These are phyloP conservation scores for Crithidia brevicula DNA, from an alignment of 208 protist species.

Conservation along the genomic window DNA sequence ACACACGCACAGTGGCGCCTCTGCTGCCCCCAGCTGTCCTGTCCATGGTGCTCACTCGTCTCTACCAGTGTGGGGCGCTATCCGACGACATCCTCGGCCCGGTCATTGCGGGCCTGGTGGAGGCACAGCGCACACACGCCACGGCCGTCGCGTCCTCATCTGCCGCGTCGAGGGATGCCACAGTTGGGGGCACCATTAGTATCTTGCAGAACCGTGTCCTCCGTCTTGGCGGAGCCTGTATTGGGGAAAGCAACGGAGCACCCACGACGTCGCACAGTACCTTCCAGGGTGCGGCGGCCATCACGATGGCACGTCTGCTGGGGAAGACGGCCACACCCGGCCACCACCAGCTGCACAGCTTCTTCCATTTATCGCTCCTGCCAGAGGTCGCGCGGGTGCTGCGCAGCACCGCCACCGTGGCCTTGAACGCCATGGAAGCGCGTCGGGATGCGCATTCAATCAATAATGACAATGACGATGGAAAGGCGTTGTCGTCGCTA, in stretches of 20 bases:
- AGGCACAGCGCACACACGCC: neutral
- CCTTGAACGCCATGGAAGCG: neutral
- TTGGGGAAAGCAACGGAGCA: neutral
- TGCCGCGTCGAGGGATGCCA: conserved; percentile 1
- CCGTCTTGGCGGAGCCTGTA: neutral
- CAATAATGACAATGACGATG: neutral
- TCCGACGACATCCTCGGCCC: conserved; percentile 78
- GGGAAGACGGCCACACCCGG: conserved; percentile 45
- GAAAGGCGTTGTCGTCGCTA: neutral
- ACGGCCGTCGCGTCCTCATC: neutral
- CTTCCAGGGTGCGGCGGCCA: conserved; percentile 35
- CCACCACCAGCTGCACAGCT: conserved; percentile 76
- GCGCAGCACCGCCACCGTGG: conserved; percentile 4
- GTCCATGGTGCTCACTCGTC: conserved; percentile 44
- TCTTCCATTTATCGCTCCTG: conserved; percentile 70
- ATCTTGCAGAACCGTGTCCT: conserved; percentile 22
- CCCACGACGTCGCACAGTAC: too few species aligned
- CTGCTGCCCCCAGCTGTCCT: conserved; percentile 35
- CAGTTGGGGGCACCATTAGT: conserved; percentile 14
- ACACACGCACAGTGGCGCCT: conserved; percentile 41
- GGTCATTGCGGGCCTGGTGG: conserved; percentile 38
- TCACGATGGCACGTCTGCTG: conserved; percentile 60
- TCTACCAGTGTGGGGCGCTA: conserved; percentile 70
- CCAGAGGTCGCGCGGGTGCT: conserved; percentile 54
- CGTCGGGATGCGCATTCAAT: neutral